Percentiles rank a stretch among this genome's conserved stretches.
Evolutionary conservation across 768 basidiomycete species (phyloP).

Genomic region (Suillus placidus): DNA sequence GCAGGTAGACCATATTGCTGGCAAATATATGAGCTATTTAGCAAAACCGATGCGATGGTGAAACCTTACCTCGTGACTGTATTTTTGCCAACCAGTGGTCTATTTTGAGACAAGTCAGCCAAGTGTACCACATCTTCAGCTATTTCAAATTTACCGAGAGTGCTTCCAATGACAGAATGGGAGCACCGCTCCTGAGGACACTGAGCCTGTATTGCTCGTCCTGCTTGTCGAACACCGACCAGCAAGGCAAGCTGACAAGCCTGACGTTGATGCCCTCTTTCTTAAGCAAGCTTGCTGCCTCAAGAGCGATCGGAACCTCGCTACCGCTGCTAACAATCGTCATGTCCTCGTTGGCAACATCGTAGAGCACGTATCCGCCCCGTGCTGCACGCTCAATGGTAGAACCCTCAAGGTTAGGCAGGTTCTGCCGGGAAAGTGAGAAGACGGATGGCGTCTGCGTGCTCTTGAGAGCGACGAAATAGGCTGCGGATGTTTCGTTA

Average conservation of each 20-base stretch:
- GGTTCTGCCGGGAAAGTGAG: constrained; percentile 84
- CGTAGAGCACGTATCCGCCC: constrained; percentile 90
- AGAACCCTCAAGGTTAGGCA: constrained; percentile 89
- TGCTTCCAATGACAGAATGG: constrained; percentile 89
- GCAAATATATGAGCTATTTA: constrained; percentile 17
- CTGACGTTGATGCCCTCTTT: constrained; percentile 79
- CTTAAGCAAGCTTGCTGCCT: constrained; percentile 81
- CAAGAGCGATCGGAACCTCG: constrained; percentile 86
- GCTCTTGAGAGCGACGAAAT: constrained; percentile 76
- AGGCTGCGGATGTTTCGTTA: constrained; percentile 95
- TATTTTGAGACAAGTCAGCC: constrained; percentile 15
- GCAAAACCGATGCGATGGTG: neutral
- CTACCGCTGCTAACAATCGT: constrained; percentile 90
- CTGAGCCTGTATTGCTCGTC: constrained; percentile 75
- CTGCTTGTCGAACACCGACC: constrained; percentile 87
- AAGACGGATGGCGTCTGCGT: constrained; percentile 80
- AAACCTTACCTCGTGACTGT: constrained; percentile 73
- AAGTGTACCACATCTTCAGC: constrained; percentile 3
- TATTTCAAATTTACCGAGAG: constrained; percentile 47
- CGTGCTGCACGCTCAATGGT: constrained; percentile 79
- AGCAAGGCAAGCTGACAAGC: constrained; percentile 87
- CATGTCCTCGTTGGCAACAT: constrained; percentile 77
- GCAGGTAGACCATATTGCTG: constrained; percentile 71
- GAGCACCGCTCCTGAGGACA: constrained; percentile 87
- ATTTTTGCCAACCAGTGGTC: constrained; percentile 86